Evolutionary conservation across 805 yeast species (phyloP).

Genomic region (Lipomyces kockii): DNA sequence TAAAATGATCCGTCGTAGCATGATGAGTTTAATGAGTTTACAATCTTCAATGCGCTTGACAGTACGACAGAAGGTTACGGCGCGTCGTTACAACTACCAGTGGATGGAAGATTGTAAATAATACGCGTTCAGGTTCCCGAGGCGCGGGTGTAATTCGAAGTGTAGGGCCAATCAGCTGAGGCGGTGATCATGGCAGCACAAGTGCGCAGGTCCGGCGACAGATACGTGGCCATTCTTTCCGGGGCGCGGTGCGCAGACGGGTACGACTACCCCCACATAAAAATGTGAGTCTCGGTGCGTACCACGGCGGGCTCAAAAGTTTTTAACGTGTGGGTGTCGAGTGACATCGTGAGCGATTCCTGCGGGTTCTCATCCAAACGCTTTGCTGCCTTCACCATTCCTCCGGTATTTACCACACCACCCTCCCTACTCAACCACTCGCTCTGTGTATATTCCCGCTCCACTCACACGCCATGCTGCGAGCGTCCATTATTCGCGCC

Average conservation of each 20-base stretch:
- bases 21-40: too few species aligned
- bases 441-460: background rate
- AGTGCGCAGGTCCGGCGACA: background rate
- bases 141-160: background rate
- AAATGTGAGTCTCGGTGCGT: background rate
- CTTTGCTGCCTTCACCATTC: background rate
- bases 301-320: background rate
- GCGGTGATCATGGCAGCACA: background rate
- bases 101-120: too few species aligned
- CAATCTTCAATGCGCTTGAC: too few species aligned
- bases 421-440: conserved; percentile 8
- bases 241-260: background rate
- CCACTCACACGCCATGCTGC: conserved; percentile 5
- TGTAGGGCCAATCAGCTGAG: background rate
- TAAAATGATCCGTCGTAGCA: too few species aligned
- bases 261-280: background rate
- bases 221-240: background rate
- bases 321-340: background rate
- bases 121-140: background rate
- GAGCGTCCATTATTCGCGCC: conserved; percentile 8
- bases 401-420: conserved; percentile 7
- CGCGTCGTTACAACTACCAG: too few species aligned
- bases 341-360: background rate
- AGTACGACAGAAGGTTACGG: too few species aligned
- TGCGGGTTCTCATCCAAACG: background rate